Evolutionary conservation across 176 grass and related monocot genomes (phyloP).

Genomic region (Oryza officinalis): DNA sequence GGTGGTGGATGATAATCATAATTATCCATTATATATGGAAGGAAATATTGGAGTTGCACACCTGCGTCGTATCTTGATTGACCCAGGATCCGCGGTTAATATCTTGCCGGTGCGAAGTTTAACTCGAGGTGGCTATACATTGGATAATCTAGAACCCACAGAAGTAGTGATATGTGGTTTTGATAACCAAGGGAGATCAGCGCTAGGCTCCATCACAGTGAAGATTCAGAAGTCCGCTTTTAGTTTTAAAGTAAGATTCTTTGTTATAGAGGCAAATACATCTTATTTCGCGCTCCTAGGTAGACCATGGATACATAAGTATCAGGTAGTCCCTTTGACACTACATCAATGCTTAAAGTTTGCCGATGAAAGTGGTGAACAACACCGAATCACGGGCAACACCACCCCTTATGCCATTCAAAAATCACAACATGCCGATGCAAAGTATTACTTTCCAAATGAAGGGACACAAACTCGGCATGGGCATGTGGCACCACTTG

Average conservation of each 20-base stretch:
- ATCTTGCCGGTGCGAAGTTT: not conserved
- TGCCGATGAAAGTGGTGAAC: not conserved
- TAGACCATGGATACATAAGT: slow-evolving; percentile 1
- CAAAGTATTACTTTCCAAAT: not conserved
- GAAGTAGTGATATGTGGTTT: not conserved
- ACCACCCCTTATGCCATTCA: not conserved
- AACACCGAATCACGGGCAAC: not conserved
- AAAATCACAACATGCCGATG: not conserved
- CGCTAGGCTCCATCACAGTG: not conserved
- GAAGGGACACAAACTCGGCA: rapidly evolving
- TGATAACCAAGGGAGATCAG: not conserved
- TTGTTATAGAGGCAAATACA: not conserved
- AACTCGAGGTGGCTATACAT: not conserved
- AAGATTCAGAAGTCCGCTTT: not conserved
- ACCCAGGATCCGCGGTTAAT: not conserved
- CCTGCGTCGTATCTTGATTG: not conserved
- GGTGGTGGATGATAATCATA: not conserved
- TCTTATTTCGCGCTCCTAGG: not conserved
- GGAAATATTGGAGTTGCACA: not conserved
- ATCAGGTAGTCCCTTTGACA: not conserved
- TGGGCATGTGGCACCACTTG: rapidly evolving
- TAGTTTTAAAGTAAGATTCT: not conserved
- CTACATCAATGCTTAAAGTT: not conserved
- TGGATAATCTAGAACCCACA: not conserved
- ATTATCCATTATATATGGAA: too few relatives aligned